phyloP scores from a whole-genome alignment of 1,284 basidiomycete species.

The Agroathelia rolfsii region DNA sequence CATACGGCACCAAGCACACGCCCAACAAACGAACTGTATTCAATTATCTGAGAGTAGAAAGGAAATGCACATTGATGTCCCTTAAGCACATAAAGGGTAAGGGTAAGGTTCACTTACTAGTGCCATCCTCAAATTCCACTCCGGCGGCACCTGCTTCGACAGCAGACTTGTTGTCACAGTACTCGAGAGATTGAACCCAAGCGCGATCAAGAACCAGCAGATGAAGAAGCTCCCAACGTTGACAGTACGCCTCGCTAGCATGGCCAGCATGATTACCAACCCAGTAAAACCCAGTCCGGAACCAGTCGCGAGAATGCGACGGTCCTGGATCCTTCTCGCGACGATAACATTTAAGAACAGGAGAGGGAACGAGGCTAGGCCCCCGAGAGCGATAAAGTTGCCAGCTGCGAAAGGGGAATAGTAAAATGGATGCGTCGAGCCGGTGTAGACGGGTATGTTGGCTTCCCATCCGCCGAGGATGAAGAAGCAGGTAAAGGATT shows the following conservation, averaged over 20 bases:
- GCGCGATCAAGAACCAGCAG: constrained; percentile 30
- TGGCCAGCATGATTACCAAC: constrained; percentile 21
- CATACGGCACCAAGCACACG: constrained; percentile 29
- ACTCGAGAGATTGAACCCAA: constrained; percentile 32
- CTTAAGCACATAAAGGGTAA: background rate
- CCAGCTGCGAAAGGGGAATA: constrained; percentile 28
- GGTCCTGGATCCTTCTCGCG: constrained; percentile 27
- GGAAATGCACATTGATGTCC: background rate
- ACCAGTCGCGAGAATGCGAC: constrained; percentile 27
- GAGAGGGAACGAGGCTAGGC: constrained; percentile 28
- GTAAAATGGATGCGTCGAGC: constrained; percentile 18
- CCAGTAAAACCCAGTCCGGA: constrained; percentile 22
- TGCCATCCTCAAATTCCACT: constrained; percentile 26
- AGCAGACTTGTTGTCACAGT: constrained; percentile 29
- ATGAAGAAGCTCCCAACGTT: constrained; percentile 24
- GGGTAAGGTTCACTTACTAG: no score
- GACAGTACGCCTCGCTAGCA: constrained; percentile 17
- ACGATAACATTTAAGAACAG: constrained; percentile 27
- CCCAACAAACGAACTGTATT: constrained; percentile 30
- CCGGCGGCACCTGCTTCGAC: constrained; percentile 28
- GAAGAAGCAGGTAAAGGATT: constrained; percentile 35
- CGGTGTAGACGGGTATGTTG: constrained; percentile 31
- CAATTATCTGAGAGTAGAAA: no score
- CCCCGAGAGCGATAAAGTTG: constrained; percentile 31
- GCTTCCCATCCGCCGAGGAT: constrained; percentile 33